phyloP scores from a whole-genome alignment of 768 basidiomycete genomes.

The Suillus fuscotomentosus region DNA sequence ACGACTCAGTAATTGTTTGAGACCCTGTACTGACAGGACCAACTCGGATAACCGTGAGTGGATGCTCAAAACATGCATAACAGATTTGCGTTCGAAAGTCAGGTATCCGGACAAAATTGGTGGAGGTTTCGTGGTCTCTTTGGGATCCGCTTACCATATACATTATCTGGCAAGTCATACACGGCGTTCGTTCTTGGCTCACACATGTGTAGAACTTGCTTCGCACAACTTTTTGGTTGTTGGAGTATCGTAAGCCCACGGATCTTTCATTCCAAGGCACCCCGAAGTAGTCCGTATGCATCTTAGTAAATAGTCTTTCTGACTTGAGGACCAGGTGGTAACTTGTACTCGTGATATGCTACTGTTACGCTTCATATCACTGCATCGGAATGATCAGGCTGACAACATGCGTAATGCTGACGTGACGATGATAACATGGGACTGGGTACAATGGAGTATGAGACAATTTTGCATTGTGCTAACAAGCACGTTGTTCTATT shows the following conservation, averaged over 20 bases:
- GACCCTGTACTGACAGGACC: neutral
- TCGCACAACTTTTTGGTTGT: slow-evolving; percentile 4
- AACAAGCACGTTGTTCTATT: neutral
- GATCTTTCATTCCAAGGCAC: slow-evolving; percentile 2
- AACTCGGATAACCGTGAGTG: slow-evolving; percentile 1
- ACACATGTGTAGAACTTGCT: slow-evolving; percentile 5
- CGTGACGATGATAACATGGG: slow-evolving; percentile 9
- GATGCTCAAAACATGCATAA: slow-evolving; percentile 1
- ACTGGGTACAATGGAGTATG: slow-evolving; percentile 6
- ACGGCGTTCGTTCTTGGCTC: neutral
- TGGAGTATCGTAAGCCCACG: slow-evolving; percentile 1
- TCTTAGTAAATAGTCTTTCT: slow-evolving; percentile 5
- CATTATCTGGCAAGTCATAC: neutral
- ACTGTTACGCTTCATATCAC: neutral
- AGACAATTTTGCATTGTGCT: neutral
- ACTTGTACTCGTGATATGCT: neutral
- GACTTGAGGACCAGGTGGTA: neutral
- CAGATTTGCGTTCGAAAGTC: neutral
- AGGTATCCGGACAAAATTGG: slow-evolving; percentile 7
- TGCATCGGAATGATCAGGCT: slow-evolving; percentile 10
- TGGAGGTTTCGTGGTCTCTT: neutral
- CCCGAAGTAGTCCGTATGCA: slow-evolving; percentile 4
- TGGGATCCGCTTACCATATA: slow-evolving; percentile 2
- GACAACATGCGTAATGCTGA: slow-evolving; percentile 7
- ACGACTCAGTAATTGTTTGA: neutral